Conservation (phyloP, 106 monocot species). For the Dendrobium officinale region DNA sequence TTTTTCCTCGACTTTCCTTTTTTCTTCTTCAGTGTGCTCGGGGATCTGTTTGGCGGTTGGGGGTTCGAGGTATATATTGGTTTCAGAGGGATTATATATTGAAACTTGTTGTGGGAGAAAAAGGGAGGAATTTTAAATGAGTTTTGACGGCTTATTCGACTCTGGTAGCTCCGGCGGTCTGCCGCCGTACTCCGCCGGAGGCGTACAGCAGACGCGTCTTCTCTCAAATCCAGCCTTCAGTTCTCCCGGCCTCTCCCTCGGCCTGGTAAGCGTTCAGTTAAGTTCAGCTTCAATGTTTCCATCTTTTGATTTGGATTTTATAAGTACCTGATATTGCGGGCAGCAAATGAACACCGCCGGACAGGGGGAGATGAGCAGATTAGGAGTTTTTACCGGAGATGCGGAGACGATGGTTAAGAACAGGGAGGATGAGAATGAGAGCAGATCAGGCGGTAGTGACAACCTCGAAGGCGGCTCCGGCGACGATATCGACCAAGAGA, state of each 20-base stretch:
- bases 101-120: neutral
- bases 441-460: constrained; percentile 43
- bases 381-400: neutral
- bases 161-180: constrained; percentile 17
- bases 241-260: constrained; percentile 64
- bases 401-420: neutral
- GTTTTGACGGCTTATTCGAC: constrained; percentile 62
- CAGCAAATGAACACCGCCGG: constrained; percentile 1
- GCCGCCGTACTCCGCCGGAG: neutral
- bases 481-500: constrained; percentile 31
- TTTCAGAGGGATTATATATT: too few relatives aligned
- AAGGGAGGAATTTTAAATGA: constrained; percentile 35
- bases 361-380: neutral
- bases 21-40: neutral
- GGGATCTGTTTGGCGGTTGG: neutral
- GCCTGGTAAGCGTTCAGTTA: constrained; percentile 40
- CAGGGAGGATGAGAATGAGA: constrained; percentile 28
- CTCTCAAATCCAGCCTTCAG: constrained; percentile 23
- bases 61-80: too few relatives aligned
- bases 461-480: constrained; percentile 38
- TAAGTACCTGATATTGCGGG: neutral
- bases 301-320: neutral
- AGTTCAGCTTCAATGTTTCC: neutral
- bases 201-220: constrained; percentile 17
- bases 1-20: neutral